phyloP scores from a whole-genome alignment of 1,284 basidiomycete species.

The Tilletia walkeri region DNA sequence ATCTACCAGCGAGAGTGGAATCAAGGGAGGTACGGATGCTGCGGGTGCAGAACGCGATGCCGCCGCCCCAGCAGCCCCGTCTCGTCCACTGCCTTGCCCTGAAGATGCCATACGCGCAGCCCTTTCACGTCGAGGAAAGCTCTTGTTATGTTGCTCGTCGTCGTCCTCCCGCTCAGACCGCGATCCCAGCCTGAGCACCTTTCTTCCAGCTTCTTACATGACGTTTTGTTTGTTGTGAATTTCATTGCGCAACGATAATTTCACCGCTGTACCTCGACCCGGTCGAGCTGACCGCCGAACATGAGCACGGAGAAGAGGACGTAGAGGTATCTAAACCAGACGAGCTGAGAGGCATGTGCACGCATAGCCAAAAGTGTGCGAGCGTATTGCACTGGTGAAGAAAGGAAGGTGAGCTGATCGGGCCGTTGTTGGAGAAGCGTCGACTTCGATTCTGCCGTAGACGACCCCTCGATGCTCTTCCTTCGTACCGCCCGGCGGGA shows the following conservation, averaged over 20 bases:
- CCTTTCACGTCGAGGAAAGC: not conserved
- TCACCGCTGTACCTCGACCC: not conserved
- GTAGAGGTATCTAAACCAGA: constrained; percentile 53
- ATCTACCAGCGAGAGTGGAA: constrained; percentile 55
- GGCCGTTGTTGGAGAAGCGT: constrained; percentile 19
- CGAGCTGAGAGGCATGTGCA: constrained; percentile 45
- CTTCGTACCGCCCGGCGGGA: too few species aligned
- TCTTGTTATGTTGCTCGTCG: not conserved
- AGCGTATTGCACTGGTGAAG: constrained; percentile 29
- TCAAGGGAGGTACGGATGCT: constrained; percentile 36
- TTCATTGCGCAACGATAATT: constrained; percentile 10
- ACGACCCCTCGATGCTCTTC: too few species aligned
- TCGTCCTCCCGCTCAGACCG: not conserved
- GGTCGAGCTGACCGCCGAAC: constrained; percentile 23
- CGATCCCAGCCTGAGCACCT: too few species aligned
- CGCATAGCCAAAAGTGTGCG: constrained; percentile 40
- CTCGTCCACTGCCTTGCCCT: not conserved
- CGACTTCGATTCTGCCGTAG: constrained; percentile 21
- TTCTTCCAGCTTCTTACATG: not conserved
- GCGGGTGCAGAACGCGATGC: not conserved
- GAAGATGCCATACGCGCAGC: not conserved
- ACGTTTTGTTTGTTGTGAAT: not conserved
- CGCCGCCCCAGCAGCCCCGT: not conserved
- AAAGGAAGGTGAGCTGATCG: constrained; percentile 24
- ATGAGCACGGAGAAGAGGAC: constrained; percentile 44